A percentile compares a stretch with the other conserved stretches of the same genome.
Conservation (phyloP, 371 early-diverging fungal species). For the Mucor circinelloides region DNA sequence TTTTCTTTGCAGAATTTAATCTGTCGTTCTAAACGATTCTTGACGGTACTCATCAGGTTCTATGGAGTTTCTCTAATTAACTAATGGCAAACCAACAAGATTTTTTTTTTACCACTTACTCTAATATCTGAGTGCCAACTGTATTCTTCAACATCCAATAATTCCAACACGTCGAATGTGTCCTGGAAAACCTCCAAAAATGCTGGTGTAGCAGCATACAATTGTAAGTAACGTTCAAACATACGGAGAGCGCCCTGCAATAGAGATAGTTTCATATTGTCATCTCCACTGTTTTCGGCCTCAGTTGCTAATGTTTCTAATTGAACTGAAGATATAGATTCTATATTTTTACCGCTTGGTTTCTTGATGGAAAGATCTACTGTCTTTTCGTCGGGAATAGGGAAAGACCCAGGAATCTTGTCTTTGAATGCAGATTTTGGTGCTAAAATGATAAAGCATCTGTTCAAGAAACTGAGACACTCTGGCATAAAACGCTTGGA, state of each 20-base stretch:
- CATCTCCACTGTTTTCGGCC: slow-evolving; percentile 14
- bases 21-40: slow-evolving; percentile 54
- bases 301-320: slow-evolving; percentile 32
- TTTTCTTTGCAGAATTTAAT: slow-evolving; percentile 59
- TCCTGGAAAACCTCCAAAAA: slow-evolving; percentile 65
- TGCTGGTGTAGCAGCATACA: slow-evolving; percentile 62
- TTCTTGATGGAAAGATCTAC: slow-evolving; percentile 42
- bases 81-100: not conserved
- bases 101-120: slow-evolving; percentile 19
- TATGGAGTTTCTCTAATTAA: not conserved
- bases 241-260: slow-evolving; percentile 48
- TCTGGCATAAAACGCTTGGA: slow-evolving; percentile 90
- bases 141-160: slow-evolving; percentile 25
- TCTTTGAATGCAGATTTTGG: slow-evolving; percentile 48
- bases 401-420: slow-evolving; percentile 53
- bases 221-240: slow-evolving; percentile 52
- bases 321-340: slow-evolving; percentile 15
- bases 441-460: slow-evolving; percentile 50
- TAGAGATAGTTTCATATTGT: slow-evolving; percentile 30
- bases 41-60: slow-evolving; percentile 9
- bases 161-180: slow-evolving; percentile 29
- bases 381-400: slow-evolving; percentile 34
- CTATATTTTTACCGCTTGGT: slow-evolving; percentile 22
- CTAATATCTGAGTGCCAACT: slow-evolving; percentile 40
- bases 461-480: slow-evolving; percentile 71